Base-by-base conservation (phyloP, 75 land plant genomes). In the Picea glauca region DNA sequence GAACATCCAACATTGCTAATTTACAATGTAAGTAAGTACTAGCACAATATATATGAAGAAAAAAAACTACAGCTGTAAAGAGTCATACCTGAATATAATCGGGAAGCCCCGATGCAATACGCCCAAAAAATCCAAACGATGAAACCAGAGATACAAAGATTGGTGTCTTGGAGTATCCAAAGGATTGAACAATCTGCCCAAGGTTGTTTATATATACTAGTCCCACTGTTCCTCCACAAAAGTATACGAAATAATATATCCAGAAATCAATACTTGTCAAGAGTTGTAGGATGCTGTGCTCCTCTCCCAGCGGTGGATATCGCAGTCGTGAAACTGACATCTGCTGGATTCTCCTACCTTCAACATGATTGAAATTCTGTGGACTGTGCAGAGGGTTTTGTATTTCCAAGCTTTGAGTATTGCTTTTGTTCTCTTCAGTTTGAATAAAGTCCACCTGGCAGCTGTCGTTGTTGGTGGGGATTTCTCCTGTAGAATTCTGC, bases 71-170 rank as follows among this genome's bases (percentile, higher is more conserved):
- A 70, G 6, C 3, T 5, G 5, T 38, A 38, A 38, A 13, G 38
- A 66, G 5, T 17, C 0, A 70, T 70, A 70, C 74, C 74, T 70
- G 74, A 46, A 70, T 40, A 46, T 70, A 85, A 32, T 91, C 92
- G 1, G 93, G 91, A 17, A 84, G 78, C n/a, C 92, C 85, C 1
- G 93, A 87, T 62, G 87, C 83, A 76, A 91, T 74, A 1, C 93
- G 92, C 26, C 93, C 93, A 74, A 89, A 91, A 86, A 91, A 91
- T 17, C 92, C 91, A 56, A 66, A 89, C 4, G 91, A 23, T 8
- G 91, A 89, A 76, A 80, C 86, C 57, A 91, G 63, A 15, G 84
- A 76, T 13, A 90, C 76, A 0, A 91, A 68, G 2, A 79, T 38
- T 23, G 54, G 70, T 5, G 83, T 79, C 17, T 82, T 23, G 18